phyloP scores from a whole-genome alignment of 1,139 yeast species.

The Protomyces pachydermus region DNA sequence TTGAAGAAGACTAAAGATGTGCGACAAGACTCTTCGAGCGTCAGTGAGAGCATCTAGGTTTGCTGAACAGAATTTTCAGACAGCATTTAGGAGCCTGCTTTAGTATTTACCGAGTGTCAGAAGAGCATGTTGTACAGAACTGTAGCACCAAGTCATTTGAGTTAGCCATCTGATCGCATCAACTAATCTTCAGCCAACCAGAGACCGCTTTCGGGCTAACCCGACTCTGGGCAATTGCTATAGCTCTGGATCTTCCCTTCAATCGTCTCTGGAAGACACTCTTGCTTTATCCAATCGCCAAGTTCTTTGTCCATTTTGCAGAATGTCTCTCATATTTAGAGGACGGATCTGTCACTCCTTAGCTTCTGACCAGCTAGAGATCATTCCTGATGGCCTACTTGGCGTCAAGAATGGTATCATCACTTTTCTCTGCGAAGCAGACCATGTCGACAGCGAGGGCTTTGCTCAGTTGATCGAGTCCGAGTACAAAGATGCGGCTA shows the following conservation, averaged over 20 bases:
- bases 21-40: too few relatives aligned
- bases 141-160: too few relatives aligned
- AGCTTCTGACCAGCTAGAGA: slow-evolving; percentile 46
- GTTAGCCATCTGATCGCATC: background rate
- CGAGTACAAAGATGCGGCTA: slow-evolving; percentile 9
- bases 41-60: too few relatives aligned
- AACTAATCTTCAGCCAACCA: background rate
- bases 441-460: slow-evolving; percentile 11
- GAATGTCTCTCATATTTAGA: slow-evolving; percentile 29
- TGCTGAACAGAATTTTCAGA: too few relatives aligned
- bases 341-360: slow-evolving; percentile 62
- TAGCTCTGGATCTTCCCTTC: background rate
- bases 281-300: background rate
- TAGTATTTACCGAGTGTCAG: too few relatives aligned
- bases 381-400: slow-evolving; percentile 48
- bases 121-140: too few relatives aligned
- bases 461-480: background rate
- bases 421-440: slow-evolving; percentile 40
- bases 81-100: too few relatives aligned
- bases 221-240: background rate
- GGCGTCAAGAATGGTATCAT: slow-evolving; percentile 57
- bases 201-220: background rate
- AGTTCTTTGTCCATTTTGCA: background rate
- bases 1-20: slow-evolving; percentile 3
- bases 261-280: background rate